Conservation (phyloP, 2,329 filamentous ascomycete species). For the Clarireedia sp. region DNA sequence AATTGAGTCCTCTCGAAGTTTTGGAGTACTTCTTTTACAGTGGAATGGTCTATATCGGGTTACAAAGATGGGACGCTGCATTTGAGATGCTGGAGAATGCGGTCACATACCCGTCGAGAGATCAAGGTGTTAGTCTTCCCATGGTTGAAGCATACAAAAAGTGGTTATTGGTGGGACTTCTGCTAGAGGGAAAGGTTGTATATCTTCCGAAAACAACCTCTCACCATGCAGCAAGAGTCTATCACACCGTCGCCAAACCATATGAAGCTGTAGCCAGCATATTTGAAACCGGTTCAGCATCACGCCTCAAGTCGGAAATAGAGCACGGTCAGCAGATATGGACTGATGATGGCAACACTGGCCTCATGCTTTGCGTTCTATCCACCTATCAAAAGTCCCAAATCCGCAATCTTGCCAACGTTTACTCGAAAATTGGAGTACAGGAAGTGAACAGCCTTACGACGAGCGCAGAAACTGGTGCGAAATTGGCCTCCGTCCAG, state of each 20-base stretch:
- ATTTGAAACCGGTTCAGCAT: conserved; percentile 54
- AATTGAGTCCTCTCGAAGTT: conserved; percentile 44
- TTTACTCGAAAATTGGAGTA: conserved; percentile 57
- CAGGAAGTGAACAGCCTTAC: conserved; percentile 44
- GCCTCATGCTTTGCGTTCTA: conserved; percentile 62
- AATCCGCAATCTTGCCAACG: conserved; percentile 62
- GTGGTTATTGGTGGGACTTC: conserved; percentile 70
- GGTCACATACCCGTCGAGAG: conserved; percentile 58
- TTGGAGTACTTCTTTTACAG: conserved; percentile 60
- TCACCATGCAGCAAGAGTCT: conserved; percentile 44
- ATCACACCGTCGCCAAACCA: conserved; percentile 52
- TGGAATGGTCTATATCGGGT: conserved; percentile 56
- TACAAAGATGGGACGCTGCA: conserved; percentile 55
- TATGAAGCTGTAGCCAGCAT: conserved; percentile 64
- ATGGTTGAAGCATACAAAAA: conserved; percentile 91
- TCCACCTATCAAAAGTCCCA: conserved; percentile 68
- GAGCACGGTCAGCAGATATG: conserved; percentile 53
- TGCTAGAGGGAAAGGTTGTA: conserved; percentile 56
- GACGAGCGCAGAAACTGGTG: conserved; percentile 46
- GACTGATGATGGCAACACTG: conserved; percentile 63
- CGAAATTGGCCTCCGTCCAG: conserved; percentile 33
- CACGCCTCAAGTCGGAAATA: conserved; percentile 55
- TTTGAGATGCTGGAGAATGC: conserved; percentile 54
- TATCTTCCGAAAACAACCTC: conserved; percentile 49
- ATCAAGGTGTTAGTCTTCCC: conserved; percentile 59